Percentiles rank a stretch among this genome's conserved stretches.
Conservation (phyloP, 208 protist genomes). For the Wallacemonas sp. region DNA sequence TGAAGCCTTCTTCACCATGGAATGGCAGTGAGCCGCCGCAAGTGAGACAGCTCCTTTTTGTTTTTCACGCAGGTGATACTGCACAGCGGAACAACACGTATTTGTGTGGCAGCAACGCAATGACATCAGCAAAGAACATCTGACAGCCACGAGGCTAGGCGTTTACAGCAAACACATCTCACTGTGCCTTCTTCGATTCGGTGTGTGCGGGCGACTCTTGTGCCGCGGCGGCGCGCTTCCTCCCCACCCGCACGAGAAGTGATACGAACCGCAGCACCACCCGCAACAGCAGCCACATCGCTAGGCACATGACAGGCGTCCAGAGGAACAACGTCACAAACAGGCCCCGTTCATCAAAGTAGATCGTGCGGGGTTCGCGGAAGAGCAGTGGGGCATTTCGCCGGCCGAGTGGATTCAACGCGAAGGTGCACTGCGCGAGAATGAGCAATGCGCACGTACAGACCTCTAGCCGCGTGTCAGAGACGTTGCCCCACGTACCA, state of each 20-base stretch:
- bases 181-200: too few relatives aligned
- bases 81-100: too few relatives aligned
- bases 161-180: too few relatives aligned
- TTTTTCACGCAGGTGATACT: too few relatives aligned
- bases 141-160: too few relatives aligned
- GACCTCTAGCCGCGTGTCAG: neutral
- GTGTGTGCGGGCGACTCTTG: too few relatives aligned
- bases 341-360: slow-evolving; percentile 68
- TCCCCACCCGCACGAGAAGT: slow-evolving; percentile 24
- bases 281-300: slow-evolving; percentile 9
- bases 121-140: too few relatives aligned
- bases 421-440: slow-evolving; percentile 24
- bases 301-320: slow-evolving; percentile 46
- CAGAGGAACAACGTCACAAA: slow-evolving; percentile 64
- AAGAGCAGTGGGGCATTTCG: slow-evolving; percentile 38
- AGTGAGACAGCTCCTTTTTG: too few relatives aligned
- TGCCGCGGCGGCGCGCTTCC: neutral
- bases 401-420: slow-evolving; percentile 34
- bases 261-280: neutral
- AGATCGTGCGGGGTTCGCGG: slow-evolving; percentile 44
- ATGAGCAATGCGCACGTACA: slow-evolving; percentile 23
- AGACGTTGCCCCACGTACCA: slow-evolving; percentile 3
- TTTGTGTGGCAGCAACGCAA: too few relatives aligned
- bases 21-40: too few relatives aligned
- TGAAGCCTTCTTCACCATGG: too few relatives aligned